Evolutionary conservation across 106 monocot genomes (phyloP).

Genomic region (Dioscorea dumetorum): DNA sequence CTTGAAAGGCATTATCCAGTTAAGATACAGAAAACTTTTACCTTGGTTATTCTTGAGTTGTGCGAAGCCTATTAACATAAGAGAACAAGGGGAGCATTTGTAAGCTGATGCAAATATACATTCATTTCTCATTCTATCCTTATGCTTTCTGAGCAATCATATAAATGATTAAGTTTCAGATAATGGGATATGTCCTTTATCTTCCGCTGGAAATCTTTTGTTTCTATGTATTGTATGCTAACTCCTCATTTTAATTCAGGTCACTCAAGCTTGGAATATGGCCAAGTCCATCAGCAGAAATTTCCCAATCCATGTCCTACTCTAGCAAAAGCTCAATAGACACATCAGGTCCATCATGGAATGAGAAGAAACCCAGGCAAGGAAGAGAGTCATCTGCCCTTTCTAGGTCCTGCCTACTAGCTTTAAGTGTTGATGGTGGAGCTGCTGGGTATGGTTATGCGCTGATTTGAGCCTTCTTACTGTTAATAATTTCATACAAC

Average conservation of each 20-base stretch:
- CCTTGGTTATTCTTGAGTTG: no score
- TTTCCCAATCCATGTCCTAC: slow-evolving; percentile 9
- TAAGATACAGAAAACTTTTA: no score
- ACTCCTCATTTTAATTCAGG: slow-evolving; percentile 25
- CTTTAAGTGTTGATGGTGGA: slow-evolving; percentile 51
- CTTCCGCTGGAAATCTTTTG: no score
- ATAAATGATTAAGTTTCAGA: no score
- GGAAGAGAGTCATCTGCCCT: slow-evolving; percentile 54
- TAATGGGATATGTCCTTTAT: no score
- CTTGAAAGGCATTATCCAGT: no score
- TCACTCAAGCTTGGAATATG: slow-evolving; percentile 69
- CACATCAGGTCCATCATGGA: slow-evolving; percentile 32
- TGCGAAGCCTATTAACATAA: no score
- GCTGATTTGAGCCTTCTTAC: background rate
- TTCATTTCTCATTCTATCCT: no score
- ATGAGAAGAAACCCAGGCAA: slow-evolving; percentile 34
- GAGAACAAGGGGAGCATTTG: no score
- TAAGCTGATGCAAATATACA: no score
- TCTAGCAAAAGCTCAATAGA: slow-evolving; percentile 19
- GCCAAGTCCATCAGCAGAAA: slow-evolving; percentile 14
- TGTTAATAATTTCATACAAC: background rate
- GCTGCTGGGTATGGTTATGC: slow-evolving; percentile 47
- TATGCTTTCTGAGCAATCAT: no score
- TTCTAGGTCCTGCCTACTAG: slow-evolving; percentile 59
- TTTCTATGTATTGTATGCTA: no score